phyloP scores from a whole-genome alignment of 345 rosid genomes.

The Abelmoschus esculentus region DNA sequence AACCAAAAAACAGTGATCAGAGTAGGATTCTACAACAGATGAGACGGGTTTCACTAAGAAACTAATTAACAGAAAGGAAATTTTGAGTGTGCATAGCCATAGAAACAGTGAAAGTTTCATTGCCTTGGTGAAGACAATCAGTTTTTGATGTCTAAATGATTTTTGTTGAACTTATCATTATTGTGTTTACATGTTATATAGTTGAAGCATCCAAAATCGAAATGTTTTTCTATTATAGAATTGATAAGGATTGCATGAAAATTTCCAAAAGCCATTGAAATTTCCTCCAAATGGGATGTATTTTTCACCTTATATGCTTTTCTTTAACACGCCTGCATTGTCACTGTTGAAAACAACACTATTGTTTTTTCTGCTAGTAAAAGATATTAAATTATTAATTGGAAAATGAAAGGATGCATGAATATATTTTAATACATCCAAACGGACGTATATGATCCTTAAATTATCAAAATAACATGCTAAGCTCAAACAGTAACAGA shows the following conservation, averaged over 20 bases:
- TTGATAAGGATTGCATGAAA: neutral
- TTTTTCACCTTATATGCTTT: neutral
- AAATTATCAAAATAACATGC: neutral
- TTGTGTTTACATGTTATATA: neutral
- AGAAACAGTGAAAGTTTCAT: conserved; percentile 3
- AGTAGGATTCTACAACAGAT: conserved; percentile 3
- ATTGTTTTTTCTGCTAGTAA: neutral
- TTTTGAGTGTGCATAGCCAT: neutral
- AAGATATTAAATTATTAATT: neutral
- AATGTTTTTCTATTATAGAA: neutral
- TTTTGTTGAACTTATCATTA: neutral
- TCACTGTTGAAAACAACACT: neutral
- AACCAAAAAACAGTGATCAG: conserved; percentile 21
- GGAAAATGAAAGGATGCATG: neutral
- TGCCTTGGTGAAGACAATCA: neutral
- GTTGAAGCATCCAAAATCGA: neutral
- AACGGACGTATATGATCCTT: too few relatives aligned
- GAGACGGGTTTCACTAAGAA: neutral
- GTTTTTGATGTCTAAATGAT: neutral
- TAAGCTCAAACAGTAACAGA: neutral
- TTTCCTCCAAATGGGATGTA: neutral
- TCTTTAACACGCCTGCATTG: neutral
- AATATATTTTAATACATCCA: too few relatives aligned
- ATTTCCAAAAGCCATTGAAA: neutral
- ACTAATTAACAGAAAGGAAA: neutral